Base-by-base conservation (phyloP, 257 asterid genomes). In the Solanum clarkiae region DNA sequence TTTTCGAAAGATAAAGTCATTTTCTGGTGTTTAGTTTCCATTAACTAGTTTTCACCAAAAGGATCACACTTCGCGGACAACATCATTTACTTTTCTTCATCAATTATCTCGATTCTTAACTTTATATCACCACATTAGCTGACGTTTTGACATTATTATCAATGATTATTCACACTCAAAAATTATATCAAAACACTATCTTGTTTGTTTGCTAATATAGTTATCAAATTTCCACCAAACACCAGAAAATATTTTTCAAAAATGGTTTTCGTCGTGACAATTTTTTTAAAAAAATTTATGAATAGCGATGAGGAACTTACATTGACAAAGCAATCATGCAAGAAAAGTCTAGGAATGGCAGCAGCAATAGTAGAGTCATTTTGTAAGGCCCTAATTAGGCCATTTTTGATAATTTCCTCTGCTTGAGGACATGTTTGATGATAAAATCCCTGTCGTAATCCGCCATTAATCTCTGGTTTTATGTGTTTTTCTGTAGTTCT, bases 301-400 rank as follows among this genome's bases (percentile, higher is more conserved):
- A 29, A 66, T 29, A 32, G 14, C 42, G 55, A 3, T 2, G 10
- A 68, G 51, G 32, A 68, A 80, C 89, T 85, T 83, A 91, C 95
- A 10, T 85, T 86, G 89, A 93, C 95, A 15, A 92, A 87, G 75
- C 98, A 94, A 79, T 94, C 98, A 71, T 94, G 97, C 7, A 87
- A 88, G 56, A 90, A 87, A 36, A 93, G 90, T 62, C 97, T 94
- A 68, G 91, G 87, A 6, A 93, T 26, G 13, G 90, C 87, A 49
- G 98, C 90, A 68, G 92, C 94, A 54, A 89, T 63, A 20, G 88
- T 84, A 0, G 88, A 92, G 83, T 94, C 92, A 70, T 84, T 87
- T 3, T 36, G 32, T 1, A 89, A 86, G n/a, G 86, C 86, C 84
- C 86, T 81, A 15, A 17, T 59, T 70, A 92, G 49, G 32, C 85